phyloP scores from a whole-genome alignment of 768 basidiomycete species.

The Trametes gibbosa region DNA sequence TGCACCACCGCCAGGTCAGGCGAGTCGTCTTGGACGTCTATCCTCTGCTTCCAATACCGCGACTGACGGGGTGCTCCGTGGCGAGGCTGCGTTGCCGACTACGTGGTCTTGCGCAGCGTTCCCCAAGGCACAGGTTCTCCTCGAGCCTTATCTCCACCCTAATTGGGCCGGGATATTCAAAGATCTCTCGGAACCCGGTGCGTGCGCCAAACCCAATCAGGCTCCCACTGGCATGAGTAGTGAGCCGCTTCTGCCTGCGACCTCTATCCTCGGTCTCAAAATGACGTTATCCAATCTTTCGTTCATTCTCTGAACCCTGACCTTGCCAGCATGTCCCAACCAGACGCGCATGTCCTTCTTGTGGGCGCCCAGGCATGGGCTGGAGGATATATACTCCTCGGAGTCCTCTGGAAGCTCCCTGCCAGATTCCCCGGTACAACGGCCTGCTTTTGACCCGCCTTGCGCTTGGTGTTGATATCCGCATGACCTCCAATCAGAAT shows the following conservation, averaged over 20 bases:
- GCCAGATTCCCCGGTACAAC: constrained; percentile 8
- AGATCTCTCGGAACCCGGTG: constrained; percentile 2
- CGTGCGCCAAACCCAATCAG: constrained; percentile 11
- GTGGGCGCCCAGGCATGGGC: constrained; percentile 7
- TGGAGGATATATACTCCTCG: constrained; percentile 12
- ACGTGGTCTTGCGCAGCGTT: not conserved
- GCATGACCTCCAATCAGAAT: constrained; percentile 13
- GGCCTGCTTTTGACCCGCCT: not conserved
- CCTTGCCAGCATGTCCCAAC: constrained; percentile 3
- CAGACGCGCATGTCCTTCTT: constrained; percentile 3
- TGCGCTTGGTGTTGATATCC: not conserved
- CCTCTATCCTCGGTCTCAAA: not conserved
- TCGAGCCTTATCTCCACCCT: constrained; percentile 15
- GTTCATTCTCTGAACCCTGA: not conserved
- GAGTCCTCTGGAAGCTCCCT: constrained; percentile 7
- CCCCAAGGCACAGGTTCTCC: constrained; percentile 2
- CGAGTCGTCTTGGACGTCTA: not conserved
- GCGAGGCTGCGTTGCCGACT: not conserved
- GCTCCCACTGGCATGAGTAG: constrained; percentile 3
- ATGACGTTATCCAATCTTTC: constrained; percentile 12
- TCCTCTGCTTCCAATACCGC: not conserved
- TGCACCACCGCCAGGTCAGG: not conserved
- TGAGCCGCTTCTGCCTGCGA: constrained; percentile 5
- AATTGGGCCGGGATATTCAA: not conserved
- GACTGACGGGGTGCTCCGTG: not conserved